Evolutionary conservation across 78 protist species (phyloP).

Genomic region (Dictyostelium firmibasis): DNA sequence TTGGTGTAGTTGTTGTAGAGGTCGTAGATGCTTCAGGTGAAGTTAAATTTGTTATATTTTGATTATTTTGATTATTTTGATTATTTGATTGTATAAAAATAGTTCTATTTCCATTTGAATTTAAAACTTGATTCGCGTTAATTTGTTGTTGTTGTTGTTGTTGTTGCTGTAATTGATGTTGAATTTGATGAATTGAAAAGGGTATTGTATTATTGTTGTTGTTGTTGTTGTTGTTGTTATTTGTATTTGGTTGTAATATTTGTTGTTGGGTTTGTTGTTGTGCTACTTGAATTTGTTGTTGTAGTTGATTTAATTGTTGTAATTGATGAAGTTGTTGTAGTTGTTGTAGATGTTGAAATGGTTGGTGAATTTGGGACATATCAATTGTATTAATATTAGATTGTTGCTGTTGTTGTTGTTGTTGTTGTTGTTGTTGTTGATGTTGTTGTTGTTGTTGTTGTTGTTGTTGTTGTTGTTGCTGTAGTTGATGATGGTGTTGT

Average conservation of each 20-base stretch:
- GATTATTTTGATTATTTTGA: neutral
- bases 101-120: slow-evolving; percentile 11
- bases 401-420: slow-evolving; percentile 23
- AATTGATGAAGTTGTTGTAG: neutral
- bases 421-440: slow-evolving; percentile 28
- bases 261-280: slow-evolving; percentile 6
- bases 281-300: neutral
- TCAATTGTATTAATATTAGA: neutral
- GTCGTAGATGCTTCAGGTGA: neutral
- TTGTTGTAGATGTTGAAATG: slow-evolving; percentile 16
- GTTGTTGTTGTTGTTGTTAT: neutral
- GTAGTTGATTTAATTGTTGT: neutral
- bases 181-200: neutral
- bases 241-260: neutral
- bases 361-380: neutral
- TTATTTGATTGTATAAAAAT: slow-evolving; percentile 12
- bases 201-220: neutral
- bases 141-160: neutral
- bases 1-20: neutral
- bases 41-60: neutral
- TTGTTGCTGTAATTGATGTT: neutral
- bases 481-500: neutral
- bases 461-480: neutral
- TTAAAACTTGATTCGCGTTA: slow-evolving; percentile 10
- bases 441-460: slow-evolving; percentile 2